Conservation (phyloP, 768 basidiomycete species). For the Mycena floridula region DNA sequence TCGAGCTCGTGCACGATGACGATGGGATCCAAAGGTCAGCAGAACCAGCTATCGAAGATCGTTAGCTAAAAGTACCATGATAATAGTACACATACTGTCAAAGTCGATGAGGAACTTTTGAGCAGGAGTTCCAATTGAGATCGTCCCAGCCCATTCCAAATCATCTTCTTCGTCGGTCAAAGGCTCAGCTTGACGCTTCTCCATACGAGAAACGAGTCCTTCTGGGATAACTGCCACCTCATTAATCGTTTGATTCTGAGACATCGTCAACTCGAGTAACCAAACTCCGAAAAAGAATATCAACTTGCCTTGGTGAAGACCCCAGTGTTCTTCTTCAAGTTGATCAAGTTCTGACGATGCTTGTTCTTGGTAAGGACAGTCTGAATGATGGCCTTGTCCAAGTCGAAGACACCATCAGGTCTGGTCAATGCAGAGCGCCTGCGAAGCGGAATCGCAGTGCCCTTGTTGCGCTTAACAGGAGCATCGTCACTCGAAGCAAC, state of each 20-base stretch:
- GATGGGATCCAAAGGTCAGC: constrained; percentile 23
- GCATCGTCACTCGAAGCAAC: neutral
- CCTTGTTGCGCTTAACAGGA: neutral
- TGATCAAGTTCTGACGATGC: constrained; percentile 31
- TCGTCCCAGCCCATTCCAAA: constrained; percentile 31
- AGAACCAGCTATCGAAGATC: constrained; percentile 2
- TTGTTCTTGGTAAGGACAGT: constrained; percentile 21
- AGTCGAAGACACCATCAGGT: constrained; percentile 2
- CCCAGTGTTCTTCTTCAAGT: constrained; percentile 26
- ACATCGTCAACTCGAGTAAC: neutral
- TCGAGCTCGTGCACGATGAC: constrained; percentile 17
- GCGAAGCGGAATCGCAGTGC: neutral
- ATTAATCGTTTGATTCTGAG: neutral
- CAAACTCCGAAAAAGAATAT: neutral
- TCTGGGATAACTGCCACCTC: neutral
- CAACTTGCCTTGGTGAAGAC: neutral
- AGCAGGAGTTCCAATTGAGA: constrained; percentile 31
- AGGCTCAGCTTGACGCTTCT: constrained; percentile 26
- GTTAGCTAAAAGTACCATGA: neutral
- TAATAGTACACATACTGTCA: constrained; percentile 23
- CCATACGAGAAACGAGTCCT: constrained; percentile 21
- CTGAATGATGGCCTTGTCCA: constrained; percentile 13
- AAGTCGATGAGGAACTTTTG: constrained; percentile 34
- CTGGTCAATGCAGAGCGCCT: neutral
- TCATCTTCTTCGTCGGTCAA: constrained; percentile 29